Conservation (phyloP, 108 stramenopile genomes). For the Cyclotella baltica region DNA sequence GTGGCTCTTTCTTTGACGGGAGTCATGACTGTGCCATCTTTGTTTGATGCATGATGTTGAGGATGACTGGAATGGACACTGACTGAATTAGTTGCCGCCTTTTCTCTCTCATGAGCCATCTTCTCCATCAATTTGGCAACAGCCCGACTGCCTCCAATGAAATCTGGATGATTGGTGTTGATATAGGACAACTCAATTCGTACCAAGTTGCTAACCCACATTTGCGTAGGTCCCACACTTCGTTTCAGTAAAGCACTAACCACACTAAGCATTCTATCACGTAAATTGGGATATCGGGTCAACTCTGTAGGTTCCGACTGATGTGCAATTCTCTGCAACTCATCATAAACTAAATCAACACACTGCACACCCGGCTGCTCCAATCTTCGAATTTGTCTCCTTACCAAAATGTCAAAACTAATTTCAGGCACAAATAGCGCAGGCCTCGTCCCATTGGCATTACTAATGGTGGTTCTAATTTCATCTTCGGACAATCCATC, state of each 20-base stretch:
- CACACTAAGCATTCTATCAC: slow-evolving; percentile 92
- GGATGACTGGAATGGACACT: slow-evolving; percentile 14
- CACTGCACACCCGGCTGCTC: slow-evolving; percentile 96
- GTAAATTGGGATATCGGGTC: slow-evolving; percentile 88
- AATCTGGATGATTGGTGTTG: slow-evolving; percentile 99
- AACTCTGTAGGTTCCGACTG: slow-evolving; percentile 92
- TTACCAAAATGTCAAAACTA: slow-evolving; percentile 94
- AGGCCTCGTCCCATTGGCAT: slow-evolving; percentile 95
- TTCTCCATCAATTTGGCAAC: slow-evolving; percentile 88
- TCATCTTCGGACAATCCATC: slow-evolving; percentile 96
- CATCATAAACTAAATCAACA: slow-evolving; percentile 95
- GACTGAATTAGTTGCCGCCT: slow-evolving; percentile 28
- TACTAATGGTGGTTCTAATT: slow-evolving; percentile 96
- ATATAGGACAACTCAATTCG: slow-evolving; percentile 97
- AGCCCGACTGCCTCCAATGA: slow-evolving; percentile 94
- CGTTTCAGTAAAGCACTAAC: slow-evolving; percentile 76
- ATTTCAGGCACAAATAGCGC: slow-evolving; percentile 98
- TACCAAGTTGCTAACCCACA: slow-evolving; percentile 95
- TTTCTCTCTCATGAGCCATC: slow-evolving; percentile 71
- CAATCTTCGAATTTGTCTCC: slow-evolving; percentile 92
- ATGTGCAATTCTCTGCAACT: slow-evolving; percentile 91
- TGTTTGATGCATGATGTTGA: slow-evolving; percentile 25
- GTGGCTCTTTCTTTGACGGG: slow-evolving; percentile 27
- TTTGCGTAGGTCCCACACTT: slow-evolving; percentile 86
- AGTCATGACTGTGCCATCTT: slow-evolving; percentile 37